These are phyloP conservation scores for Kazachstania kunashirensis DNA, from an alignment of 805 yeast species.

Conservation along the genomic window DNA sequence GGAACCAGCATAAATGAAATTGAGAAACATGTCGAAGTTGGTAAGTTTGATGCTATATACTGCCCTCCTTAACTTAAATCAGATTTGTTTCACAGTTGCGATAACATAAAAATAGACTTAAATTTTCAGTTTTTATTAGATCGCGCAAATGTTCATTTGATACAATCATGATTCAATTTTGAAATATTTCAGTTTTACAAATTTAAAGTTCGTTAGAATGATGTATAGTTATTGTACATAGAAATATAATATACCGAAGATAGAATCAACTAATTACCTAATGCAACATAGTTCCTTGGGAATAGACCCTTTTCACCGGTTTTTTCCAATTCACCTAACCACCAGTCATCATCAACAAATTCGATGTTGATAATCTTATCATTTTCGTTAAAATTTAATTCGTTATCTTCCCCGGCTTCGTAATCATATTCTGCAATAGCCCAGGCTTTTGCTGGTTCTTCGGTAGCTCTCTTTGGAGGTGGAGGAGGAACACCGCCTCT, in stretches of 20 bases:
- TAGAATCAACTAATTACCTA: constrained; percentile 13
- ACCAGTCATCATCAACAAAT: constrained; percentile 92
- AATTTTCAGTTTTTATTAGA: too few species aligned
- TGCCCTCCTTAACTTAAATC: too few species aligned
- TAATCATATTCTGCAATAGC: constrained; percentile 85
- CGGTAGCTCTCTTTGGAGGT: constrained; percentile 19
- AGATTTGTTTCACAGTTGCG: too few species aligned
- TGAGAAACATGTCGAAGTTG: too few species aligned
- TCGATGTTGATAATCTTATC: constrained; percentile 76
- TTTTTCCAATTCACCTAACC: constrained; percentile 67
- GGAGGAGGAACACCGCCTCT: constrained; percentile 27
- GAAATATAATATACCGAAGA: background rate
- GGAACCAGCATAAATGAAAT: too few species aligned
- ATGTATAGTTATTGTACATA: background rate
- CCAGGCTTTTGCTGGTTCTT: constrained; percentile 19
- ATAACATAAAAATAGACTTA: too few species aligned
- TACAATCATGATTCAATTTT: too few species aligned
- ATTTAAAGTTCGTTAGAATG: too few species aligned
- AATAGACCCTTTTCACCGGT: constrained; percentile 72
- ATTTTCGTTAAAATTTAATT: constrained; percentile 74
- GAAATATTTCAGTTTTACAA: too few species aligned
- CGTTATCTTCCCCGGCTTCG: constrained; percentile 89
- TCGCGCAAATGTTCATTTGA: too few species aligned
- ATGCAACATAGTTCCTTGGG: constrained; percentile 86
- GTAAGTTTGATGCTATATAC: too few species aligned